A percentile compares a stretch with the other conserved stretches of the same genome.
Evolutionary conservation across 1,139 yeast genomes (phyloP).

Genomic region (Scheffersomyces illinoinensis): DNA sequence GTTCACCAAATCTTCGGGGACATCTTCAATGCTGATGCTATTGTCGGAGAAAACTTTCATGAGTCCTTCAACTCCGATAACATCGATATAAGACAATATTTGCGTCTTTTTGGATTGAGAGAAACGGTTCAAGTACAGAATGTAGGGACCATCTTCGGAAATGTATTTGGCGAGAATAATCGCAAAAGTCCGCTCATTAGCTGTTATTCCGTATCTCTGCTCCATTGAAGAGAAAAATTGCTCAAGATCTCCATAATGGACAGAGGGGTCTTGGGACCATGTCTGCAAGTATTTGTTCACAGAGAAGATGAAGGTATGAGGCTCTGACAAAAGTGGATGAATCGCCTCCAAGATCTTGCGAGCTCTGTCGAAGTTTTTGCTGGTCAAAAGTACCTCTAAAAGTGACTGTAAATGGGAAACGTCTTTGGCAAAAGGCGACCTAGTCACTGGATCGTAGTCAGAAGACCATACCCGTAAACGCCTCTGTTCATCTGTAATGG

Average conservation of each 20-base stretch:
- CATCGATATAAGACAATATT: conserved; percentile 65
- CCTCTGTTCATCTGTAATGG: conserved; percentile 18
- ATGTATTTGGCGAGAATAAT: conserved; percentile 20
- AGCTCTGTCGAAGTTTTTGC: conserved; percentile 72
- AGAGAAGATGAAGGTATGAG: conserved; percentile 34
- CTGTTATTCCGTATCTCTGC: conserved; percentile 4
- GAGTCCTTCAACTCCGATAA: conserved; percentile 67
- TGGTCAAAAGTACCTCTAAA: conserved; percentile 75
- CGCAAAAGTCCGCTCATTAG: conserved; percentile 52
- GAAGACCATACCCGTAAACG: conserved; percentile 38
- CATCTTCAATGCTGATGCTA: conserved; percentile 25
- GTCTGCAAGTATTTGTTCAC: conserved; percentile 41
- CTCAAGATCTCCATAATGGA: conserved; percentile 27
- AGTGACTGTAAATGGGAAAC: conserved; percentile 71
- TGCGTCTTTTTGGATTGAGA: conserved; percentile 25
- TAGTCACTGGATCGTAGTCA: conserved; percentile 42
- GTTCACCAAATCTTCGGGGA: conserved; percentile 36
- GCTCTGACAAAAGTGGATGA: conserved; percentile 40
- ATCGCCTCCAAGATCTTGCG: conserved; percentile 62
- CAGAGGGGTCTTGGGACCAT: conserved; percentile 30
- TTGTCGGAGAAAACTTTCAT: conserved; percentile 34
- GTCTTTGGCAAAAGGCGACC: conserved; percentile 55
- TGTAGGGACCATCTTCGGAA: conserved; percentile 10
- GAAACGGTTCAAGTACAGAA: conserved; percentile 12
- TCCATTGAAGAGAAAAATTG: conserved; percentile 22